These are phyloP conservation scores for Ceratobasidium theobromae DNA, from an alignment of 1,284 basidiomycete species.

Conservation along the genomic window DNA sequence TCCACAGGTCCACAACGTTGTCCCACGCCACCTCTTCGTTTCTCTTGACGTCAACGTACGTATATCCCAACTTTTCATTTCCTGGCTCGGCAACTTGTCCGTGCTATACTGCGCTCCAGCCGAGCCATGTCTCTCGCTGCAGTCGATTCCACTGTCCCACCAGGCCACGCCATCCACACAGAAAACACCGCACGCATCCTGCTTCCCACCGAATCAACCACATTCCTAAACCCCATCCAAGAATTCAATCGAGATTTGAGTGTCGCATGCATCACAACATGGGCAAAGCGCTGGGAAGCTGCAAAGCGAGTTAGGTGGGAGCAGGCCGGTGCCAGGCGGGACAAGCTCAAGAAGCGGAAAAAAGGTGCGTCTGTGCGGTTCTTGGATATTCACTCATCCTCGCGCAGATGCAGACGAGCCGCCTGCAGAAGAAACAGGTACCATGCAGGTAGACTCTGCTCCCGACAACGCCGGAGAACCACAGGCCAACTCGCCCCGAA, in stretches of 20 bases:
- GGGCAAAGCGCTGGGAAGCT: constrained; percentile 75
- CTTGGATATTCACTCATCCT: background rate
- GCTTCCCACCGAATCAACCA: constrained; percentile 70
- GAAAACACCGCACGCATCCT: constrained; percentile 86
- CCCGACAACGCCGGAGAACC: background rate
- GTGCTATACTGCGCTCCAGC: too few species aligned
- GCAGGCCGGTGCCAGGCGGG: constrained; percentile 47
- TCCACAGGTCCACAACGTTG: too few species aligned
- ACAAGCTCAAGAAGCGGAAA: constrained; percentile 39
- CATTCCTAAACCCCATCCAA: constrained; percentile 97
- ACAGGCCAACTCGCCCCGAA: background rate
- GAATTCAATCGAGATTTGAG: constrained; percentile 97
- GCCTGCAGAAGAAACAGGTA: constrained; percentile 24
- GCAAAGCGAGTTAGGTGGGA: constrained; percentile 65
- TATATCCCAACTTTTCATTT: too few species aligned
- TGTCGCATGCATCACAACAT: constrained; percentile 83
- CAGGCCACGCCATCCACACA: constrained; percentile 76
- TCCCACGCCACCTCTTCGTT: too few species aligned
- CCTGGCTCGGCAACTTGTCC: too few species aligned
- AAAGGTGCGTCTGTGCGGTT: constrained; percentile 40
- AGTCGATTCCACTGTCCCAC: constrained; percentile 51
- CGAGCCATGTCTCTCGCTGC: too few species aligned
- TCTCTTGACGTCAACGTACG: too few species aligned
- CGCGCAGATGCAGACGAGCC: constrained; percentile 27
- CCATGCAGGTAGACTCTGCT: background rate